These are phyloP conservation scores for Trametes cingulata DNA, from an alignment of 768 basidiomycete species.

Conservation along the genomic window DNA sequence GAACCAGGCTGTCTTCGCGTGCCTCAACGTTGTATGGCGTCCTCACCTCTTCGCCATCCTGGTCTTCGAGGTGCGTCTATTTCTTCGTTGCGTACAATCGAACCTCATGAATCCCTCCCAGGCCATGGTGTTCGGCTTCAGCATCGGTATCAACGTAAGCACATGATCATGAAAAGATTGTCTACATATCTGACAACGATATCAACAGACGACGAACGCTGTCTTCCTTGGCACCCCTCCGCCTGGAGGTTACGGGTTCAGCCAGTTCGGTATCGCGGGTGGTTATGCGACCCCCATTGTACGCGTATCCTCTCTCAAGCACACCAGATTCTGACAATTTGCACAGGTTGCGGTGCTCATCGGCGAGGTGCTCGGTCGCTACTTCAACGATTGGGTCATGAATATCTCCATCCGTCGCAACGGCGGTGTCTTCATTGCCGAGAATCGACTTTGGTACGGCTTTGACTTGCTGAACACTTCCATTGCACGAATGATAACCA, in stretches of 20 bases:
- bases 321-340: not conserved
- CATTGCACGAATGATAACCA: not conserved
- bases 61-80: conserved; percentile 48
- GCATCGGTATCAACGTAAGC: conserved; percentile 60
- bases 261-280: conserved; percentile 50
- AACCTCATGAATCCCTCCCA: conserved; percentile 21
- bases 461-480: not conserved
- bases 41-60: conserved; percentile 57
- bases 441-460: conserved; percentile 56
- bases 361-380: conserved; percentile 54
- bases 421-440: conserved; percentile 54
- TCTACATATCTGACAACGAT: not conserved
- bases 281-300: conserved; percentile 59
- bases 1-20: conserved; percentile 44
- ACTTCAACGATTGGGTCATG: conserved; percentile 52
- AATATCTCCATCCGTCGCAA: conserved; percentile 44
- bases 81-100: too few species aligned
- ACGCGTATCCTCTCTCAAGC: conserved; percentile 11
- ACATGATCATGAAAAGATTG: too few species aligned
- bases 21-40: conserved; percentile 58
- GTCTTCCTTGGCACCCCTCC: conserved; percentile 61
- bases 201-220: conserved; percentile 56
- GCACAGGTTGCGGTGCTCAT: conserved; percentile 47
- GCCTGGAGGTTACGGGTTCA: conserved; percentile 55
- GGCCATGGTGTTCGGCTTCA: conserved; percentile 63